Percentiles rank a stretch among this genome's conserved stretches.
phyloP scores from a whole-genome alignment of 805 yeast genomes.

The Cephaloascus albidus region DNA sequence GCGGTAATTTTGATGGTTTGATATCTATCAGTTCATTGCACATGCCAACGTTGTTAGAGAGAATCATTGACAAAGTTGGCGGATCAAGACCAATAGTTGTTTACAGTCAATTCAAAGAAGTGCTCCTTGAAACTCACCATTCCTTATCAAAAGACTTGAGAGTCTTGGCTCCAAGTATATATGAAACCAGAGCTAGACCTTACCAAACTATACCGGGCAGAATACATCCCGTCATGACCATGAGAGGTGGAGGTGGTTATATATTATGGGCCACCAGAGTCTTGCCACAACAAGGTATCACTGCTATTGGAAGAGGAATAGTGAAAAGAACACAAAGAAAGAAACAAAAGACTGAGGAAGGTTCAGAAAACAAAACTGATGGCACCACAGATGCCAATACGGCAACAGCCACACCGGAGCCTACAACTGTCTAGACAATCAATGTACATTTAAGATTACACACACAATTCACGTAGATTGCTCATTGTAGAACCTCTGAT shows the following conservation, averaged over 20 bases:
- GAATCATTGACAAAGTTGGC: slow-evolving; percentile 52
- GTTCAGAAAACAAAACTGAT: slow-evolving; percentile 2
- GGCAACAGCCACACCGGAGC: no score
- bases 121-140: slow-evolving; percentile 65
- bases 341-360: slow-evolving; percentile 12
- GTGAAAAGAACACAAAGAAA: slow-evolving; percentile 23
- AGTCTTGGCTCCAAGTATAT: slow-evolving; percentile 72
- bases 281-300: slow-evolving; percentile 53
- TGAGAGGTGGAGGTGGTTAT: slow-evolving; percentile 88
- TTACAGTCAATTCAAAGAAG: slow-evolving; percentile 76
- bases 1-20: slow-evolving; percentile 63
- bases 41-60: slow-evolving; percentile 54
- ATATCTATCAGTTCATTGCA: slow-evolving; percentile 67
- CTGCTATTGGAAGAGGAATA: slow-evolving; percentile 62
- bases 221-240: slow-evolving; percentile 91
- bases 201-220: slow-evolving; percentile 93
- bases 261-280: slow-evolving; percentile 73
- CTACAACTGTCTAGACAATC: no score
- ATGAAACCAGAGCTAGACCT: slow-evolving; percentile 74
- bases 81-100: slow-evolving; percentile 86
- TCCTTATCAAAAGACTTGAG: slow-evolving; percentile 57
- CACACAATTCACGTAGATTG: slow-evolving; percentile 5
- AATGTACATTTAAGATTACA: no score
- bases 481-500: slow-evolving; percentile 11
- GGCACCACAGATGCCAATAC: no score